These are phyloP conservation scores for Lentinula sp. DNA, from an alignment of 768 basidiomycete species.

Conservation along the genomic window DNA sequence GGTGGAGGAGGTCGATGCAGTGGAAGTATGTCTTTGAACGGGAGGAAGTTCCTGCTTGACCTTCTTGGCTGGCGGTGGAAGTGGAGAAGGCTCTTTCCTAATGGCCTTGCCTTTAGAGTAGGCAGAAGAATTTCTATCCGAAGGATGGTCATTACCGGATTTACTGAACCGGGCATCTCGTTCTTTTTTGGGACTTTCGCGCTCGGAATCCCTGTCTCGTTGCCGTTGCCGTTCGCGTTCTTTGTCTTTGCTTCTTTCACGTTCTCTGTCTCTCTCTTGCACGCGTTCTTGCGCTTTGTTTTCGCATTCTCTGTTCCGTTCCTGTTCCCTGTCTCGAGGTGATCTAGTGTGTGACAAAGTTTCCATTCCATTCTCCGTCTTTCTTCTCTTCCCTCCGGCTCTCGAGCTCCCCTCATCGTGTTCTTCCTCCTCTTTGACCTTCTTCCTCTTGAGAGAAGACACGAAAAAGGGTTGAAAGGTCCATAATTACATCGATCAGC, in stretches of 20 bases:
- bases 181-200: conserved; percentile 3
- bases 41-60: conserved; percentile 30
- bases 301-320: conserved; percentile 3
- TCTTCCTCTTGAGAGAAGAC: conserved; percentile 32
- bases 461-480: not conserved
- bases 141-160: not conserved
- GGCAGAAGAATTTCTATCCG: conserved; percentile 10
- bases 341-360: conserved; percentile 2
- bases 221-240: not conserved
- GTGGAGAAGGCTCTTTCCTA: conserved; percentile 12
- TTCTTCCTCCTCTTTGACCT: conserved; percentile 18
- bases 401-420: conserved; percentile 18
- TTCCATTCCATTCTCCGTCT: conserved; percentile 25
- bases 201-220: not conserved
- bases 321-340: not conserved
- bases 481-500: not conserved
- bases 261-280: not conserved
- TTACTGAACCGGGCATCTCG: conserved; percentile 13
- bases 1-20: conserved; percentile 9
- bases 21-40: conserved; percentile 16
- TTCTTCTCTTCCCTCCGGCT: conserved; percentile 34
- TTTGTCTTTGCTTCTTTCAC: not conserved
- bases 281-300: conserved; percentile 8
- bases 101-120: not conserved
- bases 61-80: conserved; percentile 15